These are phyloP conservation scores for Boletus tylopilopsis DNA, from an alignment of 768 basidiomycete genomes.

Conservation along the genomic window DNA sequence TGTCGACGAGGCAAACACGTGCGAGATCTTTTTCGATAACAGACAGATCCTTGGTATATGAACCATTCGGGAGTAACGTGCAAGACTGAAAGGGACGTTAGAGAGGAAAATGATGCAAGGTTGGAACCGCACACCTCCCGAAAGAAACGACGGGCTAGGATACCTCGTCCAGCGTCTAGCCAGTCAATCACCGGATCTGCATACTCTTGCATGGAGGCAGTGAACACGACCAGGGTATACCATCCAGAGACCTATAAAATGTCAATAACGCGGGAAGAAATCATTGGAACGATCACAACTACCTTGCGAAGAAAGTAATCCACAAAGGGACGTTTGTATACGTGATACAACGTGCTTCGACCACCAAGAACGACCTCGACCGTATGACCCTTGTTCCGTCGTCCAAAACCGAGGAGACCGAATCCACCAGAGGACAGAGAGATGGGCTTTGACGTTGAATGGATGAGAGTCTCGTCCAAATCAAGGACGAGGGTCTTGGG, in stretches of 20 bases:
- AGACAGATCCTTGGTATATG: slow-evolving; percentile 91
- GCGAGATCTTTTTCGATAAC: slow-evolving; percentile 87
- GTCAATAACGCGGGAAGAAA: slow-evolving; percentile 5
- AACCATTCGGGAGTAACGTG: slow-evolving; percentile 86
- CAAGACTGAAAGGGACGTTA: slow-evolving; percentile 60
- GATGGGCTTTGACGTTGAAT: slow-evolving; percentile 87
- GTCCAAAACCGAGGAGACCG: slow-evolving; percentile 58
- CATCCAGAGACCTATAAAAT: slow-evolving; percentile 83
- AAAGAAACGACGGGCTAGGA: slow-evolving; percentile 85
- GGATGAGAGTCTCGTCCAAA: slow-evolving; percentile 97
- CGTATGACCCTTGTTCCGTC: slow-evolving; percentile 70
- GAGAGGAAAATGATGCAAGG: neutral
- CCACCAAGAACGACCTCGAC: slow-evolving; percentile 92
- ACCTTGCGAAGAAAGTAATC: slow-evolving; percentile 93
- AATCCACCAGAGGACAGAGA: slow-evolving; percentile 44
- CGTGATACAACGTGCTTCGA: slow-evolving; percentile 89
- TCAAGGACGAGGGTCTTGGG: slow-evolving; percentile 97
- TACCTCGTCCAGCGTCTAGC: slow-evolving; percentile 92
- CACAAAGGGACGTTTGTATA: slow-evolving; percentile 97
- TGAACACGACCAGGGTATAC: slow-evolving; percentile 99
- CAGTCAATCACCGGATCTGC: slow-evolving; percentile 99
- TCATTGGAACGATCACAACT: slow-evolving; percentile 15
- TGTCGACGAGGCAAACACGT: slow-evolving; percentile 94
- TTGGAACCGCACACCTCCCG: slow-evolving; percentile 64
- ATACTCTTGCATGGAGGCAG: slow-evolving; percentile 98